phyloP scores from a whole-genome alignment of 139 green algal species.

The Chlamydomonas applanata region DNA sequence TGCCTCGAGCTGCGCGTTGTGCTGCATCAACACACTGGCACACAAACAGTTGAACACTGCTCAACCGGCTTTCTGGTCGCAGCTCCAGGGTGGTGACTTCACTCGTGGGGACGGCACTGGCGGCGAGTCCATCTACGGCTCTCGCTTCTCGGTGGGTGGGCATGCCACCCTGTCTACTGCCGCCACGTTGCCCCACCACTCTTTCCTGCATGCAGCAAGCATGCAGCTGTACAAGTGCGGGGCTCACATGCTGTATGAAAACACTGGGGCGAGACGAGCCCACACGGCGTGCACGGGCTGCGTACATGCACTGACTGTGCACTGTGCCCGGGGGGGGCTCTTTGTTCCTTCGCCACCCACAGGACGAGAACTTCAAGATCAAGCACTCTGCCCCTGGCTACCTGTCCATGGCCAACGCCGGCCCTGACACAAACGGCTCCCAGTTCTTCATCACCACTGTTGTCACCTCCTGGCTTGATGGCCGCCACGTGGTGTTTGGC shows the following conservation, averaged over 20 bases:
- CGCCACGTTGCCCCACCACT: too few species aligned
- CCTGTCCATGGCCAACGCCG: conserved; percentile 69
- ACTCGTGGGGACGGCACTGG: conserved; percentile 66
- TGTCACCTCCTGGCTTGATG: conserved; percentile 78
- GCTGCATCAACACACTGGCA: not conserved
- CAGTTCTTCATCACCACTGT: conserved; percentile 94
- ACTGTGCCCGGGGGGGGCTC: too few species aligned
- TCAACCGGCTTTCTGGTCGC: not conserved
- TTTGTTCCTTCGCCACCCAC: not conserved
- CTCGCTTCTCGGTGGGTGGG: conserved; percentile 63
- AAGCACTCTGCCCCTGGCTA: conserved; percentile 49
- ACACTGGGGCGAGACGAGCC: not conserved
- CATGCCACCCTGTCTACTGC: too few species aligned
- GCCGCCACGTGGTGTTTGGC: conserved; percentile 92
- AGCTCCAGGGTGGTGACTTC: conserved; percentile 60
- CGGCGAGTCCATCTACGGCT: conserved; percentile 86
- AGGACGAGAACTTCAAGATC: conserved; percentile 63
- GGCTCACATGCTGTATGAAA: too few species aligned
- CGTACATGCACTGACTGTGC: not conserved
- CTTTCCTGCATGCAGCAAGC: too few species aligned
- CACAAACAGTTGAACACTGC: too few species aligned
- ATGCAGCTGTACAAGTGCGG: too few species aligned
- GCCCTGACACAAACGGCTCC: conserved; percentile 64
- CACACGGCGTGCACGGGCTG: not conserved
- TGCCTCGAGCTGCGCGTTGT: too few species aligned